Base-by-base conservation (phyloP, 257 asterid genomes). In the Solanum piurae region DNA sequence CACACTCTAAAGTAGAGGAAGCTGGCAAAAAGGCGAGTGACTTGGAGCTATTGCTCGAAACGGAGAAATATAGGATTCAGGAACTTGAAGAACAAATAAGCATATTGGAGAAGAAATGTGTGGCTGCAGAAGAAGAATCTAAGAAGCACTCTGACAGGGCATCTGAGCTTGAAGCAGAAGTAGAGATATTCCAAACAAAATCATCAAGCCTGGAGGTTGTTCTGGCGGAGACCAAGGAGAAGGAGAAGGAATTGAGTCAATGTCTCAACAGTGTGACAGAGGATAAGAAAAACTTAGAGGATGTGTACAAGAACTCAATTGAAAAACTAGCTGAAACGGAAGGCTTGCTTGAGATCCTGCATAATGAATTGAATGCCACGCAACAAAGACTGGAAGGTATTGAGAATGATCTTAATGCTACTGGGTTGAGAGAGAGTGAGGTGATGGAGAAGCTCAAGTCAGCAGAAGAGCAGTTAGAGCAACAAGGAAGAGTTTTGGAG, bases 1-100 rank as follows among this genome's bases (percentile, higher is more conserved):
- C 98, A 3, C 96, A 95, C 89, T 92, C 95, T 55, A 96, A 94
- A 91, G 95, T 91, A 58, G 93, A 87, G 46, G 96, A 93, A 36
- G 89, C 95, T 20, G 91, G 87, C 20, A 90, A 94, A 87, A 94
- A 89, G 93, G 94, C 52, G 87, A 89, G 94, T 11, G 95, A 96
- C 87, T 83, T 96, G 86, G 96, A 96, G 95, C 88, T 92, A 74
- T 92, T 94, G 89, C 98, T 96, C 34, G 97, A 93, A 88, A 92
- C 96, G 12, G 98, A 96, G 84, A 96, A 93, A 73, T 83, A 91
- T 27, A 93, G 95, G 92, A 93, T 93, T 89, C 95, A 90, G 94
- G 98, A 95, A 93, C 97, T 94, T 73, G 98, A 97, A 91, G 98
- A 94, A 90, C 96, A 94, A 87, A 87, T 93, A 83, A 90, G 87